Conservation (phyloP, 805 yeast genomes). For the Candida xiaguanensis region DNA sequence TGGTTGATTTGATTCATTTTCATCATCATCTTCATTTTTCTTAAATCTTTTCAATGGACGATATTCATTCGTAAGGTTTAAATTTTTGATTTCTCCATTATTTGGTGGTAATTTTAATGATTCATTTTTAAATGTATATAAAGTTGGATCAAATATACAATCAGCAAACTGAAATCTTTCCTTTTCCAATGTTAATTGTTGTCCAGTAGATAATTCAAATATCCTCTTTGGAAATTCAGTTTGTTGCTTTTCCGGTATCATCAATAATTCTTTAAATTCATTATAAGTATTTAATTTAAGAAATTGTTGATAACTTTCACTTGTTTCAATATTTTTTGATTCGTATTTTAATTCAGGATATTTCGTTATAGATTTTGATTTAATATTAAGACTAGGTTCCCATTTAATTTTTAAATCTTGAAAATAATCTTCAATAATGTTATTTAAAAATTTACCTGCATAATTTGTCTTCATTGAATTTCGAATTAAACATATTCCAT, state of each 20-base stretch:
- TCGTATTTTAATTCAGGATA: conserved; percentile 27
- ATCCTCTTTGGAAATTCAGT: conserved; percentile 36
- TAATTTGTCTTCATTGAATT: conserved; percentile 68
- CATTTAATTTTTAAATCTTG: conserved; percentile 25
- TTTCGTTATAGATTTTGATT: conserved; percentile 37
- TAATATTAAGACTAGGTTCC: conserved; percentile 44
- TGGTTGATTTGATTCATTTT: conserved; percentile 19
- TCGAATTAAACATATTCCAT: conserved; percentile 71
- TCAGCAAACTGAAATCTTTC: conserved; percentile 68
- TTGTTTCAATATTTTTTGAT: conserved; percentile 25
- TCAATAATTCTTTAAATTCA: conserved; percentile 73
- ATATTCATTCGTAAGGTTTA: conserved; percentile 55
- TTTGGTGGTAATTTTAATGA: conserved; percentile 29
- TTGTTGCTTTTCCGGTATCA: conserved; percentile 44
- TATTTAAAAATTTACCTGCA: conserved; percentile 66
- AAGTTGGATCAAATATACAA: conserved; percentile 63
- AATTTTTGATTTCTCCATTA: conserved; percentile 51
- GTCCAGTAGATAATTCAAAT: conserved; percentile 78
- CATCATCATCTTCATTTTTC: conserved; percentile 26
- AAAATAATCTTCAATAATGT: conserved; percentile 46
- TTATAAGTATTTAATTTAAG: conserved; percentile 55
- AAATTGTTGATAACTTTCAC: conserved; percentile 51
- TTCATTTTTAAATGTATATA: conserved; percentile 31
- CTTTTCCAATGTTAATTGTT: conserved; percentile 53
- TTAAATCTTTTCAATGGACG: conserved; percentile 66